Evolutionary conservation across 169 alveolate genomes (phyloP).

Genomic region (Plasmodium malariae): DNA sequence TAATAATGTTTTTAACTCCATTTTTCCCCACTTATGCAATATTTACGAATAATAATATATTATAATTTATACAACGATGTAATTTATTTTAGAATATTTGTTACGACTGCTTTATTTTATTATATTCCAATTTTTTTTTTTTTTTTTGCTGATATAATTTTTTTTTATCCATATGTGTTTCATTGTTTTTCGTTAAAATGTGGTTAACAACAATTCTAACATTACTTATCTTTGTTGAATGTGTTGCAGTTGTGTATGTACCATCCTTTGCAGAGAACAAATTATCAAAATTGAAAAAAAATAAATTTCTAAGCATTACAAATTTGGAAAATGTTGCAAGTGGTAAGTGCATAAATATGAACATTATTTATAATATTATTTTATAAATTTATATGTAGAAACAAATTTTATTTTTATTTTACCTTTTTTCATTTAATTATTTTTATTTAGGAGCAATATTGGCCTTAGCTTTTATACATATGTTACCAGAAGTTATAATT

Average conservation of each 20-base stretch:
- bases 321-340: conserved; percentile 74
- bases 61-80: no score
- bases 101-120: not conserved
- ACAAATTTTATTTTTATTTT: not conserved
- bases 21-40: no score
- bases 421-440: conserved; percentile 3
- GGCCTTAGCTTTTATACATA: conserved; percentile 71
- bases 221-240: conserved; percentile 52
- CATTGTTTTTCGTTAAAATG: conserved; percentile 55
- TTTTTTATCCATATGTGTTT: conserved; percentile 8
- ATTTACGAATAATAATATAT: no score
- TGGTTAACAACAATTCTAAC: conserved; percentile 55
- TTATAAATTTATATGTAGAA: conserved; percentile 3
- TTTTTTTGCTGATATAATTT: conserved; percentile 8
- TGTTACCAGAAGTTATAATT: conserved; percentile 68
- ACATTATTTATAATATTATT: conserved; percentile 19
- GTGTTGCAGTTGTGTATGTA: conserved; percentile 57
- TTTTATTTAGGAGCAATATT: conserved; percentile 64
- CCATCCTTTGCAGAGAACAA: conserved; percentile 46
- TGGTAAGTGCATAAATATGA: conserved; percentile 57
- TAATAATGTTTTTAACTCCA: no score
- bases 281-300: conserved; percentile 36
- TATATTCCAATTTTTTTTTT: not conserved
- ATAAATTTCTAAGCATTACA: conserved; percentile 49
- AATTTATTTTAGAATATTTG: conserved; percentile 2